phyloP scores from a whole-genome alignment of 306 rosid genomes.

The Cotoneaster glaucophyllus region DNA sequence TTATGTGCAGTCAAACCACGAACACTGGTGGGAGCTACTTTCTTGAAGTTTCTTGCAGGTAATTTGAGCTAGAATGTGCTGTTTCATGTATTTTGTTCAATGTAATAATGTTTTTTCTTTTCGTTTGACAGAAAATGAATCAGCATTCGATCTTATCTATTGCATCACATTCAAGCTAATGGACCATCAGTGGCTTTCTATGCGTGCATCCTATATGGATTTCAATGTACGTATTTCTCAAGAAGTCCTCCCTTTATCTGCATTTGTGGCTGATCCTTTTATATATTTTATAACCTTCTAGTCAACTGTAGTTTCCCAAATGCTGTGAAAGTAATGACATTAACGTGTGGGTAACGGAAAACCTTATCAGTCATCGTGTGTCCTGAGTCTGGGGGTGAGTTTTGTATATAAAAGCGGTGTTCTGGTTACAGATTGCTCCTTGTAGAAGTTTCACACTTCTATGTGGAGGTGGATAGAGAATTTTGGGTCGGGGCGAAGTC shows the following conservation, averaged over 20 bases:
- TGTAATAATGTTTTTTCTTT: slow-evolving; percentile 3
- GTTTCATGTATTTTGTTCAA: not conserved
- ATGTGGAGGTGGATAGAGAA: not conserved
- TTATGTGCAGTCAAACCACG: slow-evolving; percentile 79
- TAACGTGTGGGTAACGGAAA: not conserved
- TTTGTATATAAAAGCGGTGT: not conserved
- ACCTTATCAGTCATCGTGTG: not conserved
- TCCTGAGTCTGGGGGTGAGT: not conserved
- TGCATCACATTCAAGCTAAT: slow-evolving; percentile 96
- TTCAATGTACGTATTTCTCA: slow-evolving; percentile 69
- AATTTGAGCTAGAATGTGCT: slow-evolving; percentile 3
- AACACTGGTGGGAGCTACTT: slow-evolving; percentile 86
- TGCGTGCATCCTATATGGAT: slow-evolving; percentile 99
- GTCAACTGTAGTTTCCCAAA: not conserved
- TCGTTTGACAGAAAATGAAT: slow-evolving; percentile 64
- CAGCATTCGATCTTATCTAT: slow-evolving; percentile 89
- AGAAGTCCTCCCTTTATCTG: not conserved
- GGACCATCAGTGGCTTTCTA: slow-evolving; percentile 97
- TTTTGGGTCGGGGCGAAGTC: not conserved
- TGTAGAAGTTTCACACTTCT: not conserved
- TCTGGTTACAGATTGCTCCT: not conserved
- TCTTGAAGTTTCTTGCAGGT: slow-evolving; percentile 91
- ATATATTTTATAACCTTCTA: not conserved
- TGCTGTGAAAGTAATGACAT: not conserved
- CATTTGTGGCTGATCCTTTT: not conserved